Percentiles rank a stretch among this genome's conserved stretches.
Evolutionary conservation across 345 rosid species (phyloP).

Genomic region (Clarkia xantiana): DNA sequence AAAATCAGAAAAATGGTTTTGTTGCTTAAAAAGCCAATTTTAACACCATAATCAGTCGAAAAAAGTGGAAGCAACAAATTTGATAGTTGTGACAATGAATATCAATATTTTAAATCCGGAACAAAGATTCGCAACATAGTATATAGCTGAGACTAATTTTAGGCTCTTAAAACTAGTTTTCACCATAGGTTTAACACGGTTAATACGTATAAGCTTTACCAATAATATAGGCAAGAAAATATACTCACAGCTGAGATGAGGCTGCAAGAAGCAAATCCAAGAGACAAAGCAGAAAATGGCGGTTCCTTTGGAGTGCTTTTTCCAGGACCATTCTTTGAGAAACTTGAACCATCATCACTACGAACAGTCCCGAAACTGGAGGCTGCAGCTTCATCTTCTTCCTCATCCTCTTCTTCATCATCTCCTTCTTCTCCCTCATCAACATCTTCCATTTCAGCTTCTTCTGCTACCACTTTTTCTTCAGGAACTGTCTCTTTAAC

Average conservation of each 20-base stretch:
- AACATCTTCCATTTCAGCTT: constrained; percentile 18
- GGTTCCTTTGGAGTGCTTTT: constrained; percentile 34
- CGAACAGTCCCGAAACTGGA: constrained; percentile 72
- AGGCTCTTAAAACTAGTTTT: no score
- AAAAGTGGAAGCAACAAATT: no score
- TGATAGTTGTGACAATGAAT: no score
- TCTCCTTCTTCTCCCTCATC: constrained; percentile 20
- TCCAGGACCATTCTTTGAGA: constrained; percentile 20
- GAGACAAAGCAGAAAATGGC: constrained; percentile 58
- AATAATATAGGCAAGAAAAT: background rate
- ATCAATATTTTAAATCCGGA: no score
- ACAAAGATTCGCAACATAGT: no score
- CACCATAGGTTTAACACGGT: no score
- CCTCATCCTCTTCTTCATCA: constrained; percentile 21
- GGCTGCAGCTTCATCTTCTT: constrained; percentile 38
- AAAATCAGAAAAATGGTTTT: no score
- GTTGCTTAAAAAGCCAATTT: no score
- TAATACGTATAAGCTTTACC: no score
- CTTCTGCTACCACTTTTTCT: constrained; percentile 20
- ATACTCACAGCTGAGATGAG: constrained; percentile 58
- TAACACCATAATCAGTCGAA: no score
- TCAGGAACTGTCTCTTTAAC: constrained; percentile 26
- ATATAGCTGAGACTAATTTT: no score
- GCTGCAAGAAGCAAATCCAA: constrained; percentile 53
- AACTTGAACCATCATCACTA: constrained; percentile 13